Evolutionary conservation across 257 asterid genomes (phyloP).

Genomic region (Fraxinus cuspidata): DNA sequence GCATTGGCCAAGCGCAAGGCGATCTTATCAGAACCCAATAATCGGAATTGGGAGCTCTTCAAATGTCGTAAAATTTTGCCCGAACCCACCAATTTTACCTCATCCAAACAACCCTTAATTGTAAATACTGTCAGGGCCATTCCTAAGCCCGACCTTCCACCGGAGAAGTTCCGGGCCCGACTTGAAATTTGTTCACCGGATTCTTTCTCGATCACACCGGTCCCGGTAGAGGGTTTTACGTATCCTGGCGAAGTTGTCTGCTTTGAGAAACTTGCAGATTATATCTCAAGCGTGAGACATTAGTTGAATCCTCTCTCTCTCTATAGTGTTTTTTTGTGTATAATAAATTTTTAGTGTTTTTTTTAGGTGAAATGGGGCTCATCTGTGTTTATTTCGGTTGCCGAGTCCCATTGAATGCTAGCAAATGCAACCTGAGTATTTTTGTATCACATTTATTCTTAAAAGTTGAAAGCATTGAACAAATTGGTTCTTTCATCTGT

Average conservation of each 20-base stretch:
- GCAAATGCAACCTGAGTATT: neutral
- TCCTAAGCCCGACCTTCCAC: constrained; percentile 24
- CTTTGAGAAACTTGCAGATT: constrained; percentile 52
- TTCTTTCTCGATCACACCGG: constrained; percentile 72
- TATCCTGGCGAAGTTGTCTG: constrained; percentile 68
- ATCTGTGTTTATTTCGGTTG: neutral
- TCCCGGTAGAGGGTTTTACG: constrained; percentile 48
- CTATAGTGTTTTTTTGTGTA: too few species aligned
- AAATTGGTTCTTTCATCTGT: neutral
- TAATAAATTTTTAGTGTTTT: neutral
- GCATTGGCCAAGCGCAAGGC: constrained; percentile 93
- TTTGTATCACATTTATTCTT: neutral
- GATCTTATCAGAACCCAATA: constrained; percentile 25
- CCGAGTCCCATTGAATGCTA: neutral
- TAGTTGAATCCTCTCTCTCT: neutral
- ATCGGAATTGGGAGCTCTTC: constrained; percentile 44
- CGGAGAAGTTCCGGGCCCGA: constrained; percentile 56
- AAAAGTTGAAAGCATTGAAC: neutral
- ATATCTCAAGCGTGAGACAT: constrained; percentile 61
- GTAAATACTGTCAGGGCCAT: constrained; percentile 19
- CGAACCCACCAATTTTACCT: constrained; percentile 19
- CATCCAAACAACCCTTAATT: constrained; percentile 25
- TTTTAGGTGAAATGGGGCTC: neutral
- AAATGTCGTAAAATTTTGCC: constrained; percentile 69
- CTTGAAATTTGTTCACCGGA: constrained; percentile 84